Evolutionary conservation across 108 stramenopile species (phyloP), one percentile per base, ranked within the genome.

Genomic region (Cyclostephanos invisitatus): DNA sequence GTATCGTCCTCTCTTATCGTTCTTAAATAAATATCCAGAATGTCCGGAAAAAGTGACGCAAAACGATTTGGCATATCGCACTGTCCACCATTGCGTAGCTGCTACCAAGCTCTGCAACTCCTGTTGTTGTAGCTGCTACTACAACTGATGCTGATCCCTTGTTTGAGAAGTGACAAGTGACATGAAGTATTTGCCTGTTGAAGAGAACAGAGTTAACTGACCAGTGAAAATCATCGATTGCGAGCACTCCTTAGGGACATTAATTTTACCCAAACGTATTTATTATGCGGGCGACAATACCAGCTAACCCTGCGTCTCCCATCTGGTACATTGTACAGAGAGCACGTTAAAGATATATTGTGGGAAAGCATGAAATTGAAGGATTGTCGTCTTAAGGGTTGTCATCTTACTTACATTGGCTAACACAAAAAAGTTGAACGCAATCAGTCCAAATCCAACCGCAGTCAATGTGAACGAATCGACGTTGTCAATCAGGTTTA

Each of bases 341-440:
- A 51, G 24, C 35, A 44, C 0, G 32, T 17, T 38, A 0, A 28
- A 42, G 22, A 20, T 24, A 20, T 24, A 27, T 22, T 5, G 32
- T 57, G 42, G 36, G 36, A 18, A 50, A 48, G 28, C 36, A 50
- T 9, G 37, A 42, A 63, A 29, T n/a, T n/a, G n/a, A 36, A 54
- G 18, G 12, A 67, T 12, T 2, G 8, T 47, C n/a, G n/a, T n/a
- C n/a, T n/a, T n/a, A n/a, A n/a, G n/a, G n/a, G 58, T 55, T 35
- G 12, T 46, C 14, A 15, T 46, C 20, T 7, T 1, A 73, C 79
- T 69, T 68, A 80, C 79, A 77, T 94, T 91, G 44, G 89, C 93
- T 40, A 94, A 68, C 8, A 91, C 87, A 20, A 91, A 85, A 75
- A 94, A 94, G 53, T 94, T 94, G 64, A 91, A 78, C 10, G 93